Evolutionary conservation across 2,329 filamentous ascomycete species (phyloP).

Genomic region (Alternaria infectoria): DNA sequence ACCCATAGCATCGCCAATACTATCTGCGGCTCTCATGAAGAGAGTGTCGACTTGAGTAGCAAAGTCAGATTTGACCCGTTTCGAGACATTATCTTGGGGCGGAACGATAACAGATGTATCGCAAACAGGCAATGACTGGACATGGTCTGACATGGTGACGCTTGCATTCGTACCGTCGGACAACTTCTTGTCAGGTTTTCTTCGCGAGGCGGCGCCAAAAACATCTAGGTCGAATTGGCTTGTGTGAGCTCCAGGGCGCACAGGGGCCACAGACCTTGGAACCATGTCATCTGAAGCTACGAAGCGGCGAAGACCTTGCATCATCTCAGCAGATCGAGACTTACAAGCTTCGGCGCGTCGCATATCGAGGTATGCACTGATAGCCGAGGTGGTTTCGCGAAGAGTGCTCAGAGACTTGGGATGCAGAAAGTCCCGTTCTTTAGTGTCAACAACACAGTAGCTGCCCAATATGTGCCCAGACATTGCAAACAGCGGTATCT

Average conservation of each 20-base stretch:
- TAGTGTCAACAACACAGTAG: conserved; percentile 16
- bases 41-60: conserved; percentile 4
- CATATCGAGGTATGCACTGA: conserved; percentile 13
- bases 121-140: background rate
- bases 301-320: conserved; percentile 15
- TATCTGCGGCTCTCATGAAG: conserved; percentile 8
- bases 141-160: background rate
- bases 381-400: conserved; percentile 10
- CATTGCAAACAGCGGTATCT: conserved; percentile 11
- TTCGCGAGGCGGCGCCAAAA: conserved; percentile 2
- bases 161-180: background rate
- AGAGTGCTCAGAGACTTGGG: conserved; percentile 6
- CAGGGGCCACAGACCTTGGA: background rate
- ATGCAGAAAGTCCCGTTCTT: conserved; percentile 7
- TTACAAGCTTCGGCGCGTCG: conserved; percentile 10
- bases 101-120: background rate
- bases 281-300: conserved; percentile 3
- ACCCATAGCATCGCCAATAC: conserved; percentile 12
- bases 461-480: conserved; percentile 16
- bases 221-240: conserved; percentile 4
- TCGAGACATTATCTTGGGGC: background rate
- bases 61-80: background rate
- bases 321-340: conserved; percentile 13
- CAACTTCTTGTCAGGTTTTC: background rate
- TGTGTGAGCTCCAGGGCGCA: background rate